These are phyloP conservation scores for Cladorrhinum samala DNA, from an alignment of 495 filamentous ascomycete genomes.

Conservation along the genomic window DNA sequence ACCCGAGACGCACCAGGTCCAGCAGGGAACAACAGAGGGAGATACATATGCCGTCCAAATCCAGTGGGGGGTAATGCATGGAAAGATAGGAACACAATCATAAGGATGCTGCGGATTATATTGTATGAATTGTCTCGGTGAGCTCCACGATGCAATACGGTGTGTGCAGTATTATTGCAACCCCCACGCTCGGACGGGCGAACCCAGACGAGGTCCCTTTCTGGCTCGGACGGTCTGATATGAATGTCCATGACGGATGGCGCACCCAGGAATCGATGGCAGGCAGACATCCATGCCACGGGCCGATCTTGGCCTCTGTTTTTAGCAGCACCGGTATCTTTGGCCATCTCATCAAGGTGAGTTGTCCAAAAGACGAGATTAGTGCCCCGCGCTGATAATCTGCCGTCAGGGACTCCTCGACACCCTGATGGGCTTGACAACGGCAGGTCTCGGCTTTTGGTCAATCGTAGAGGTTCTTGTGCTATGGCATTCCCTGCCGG, in stretches of 20 bases:
- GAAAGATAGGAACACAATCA: background rate
- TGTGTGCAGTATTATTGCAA: background rate
- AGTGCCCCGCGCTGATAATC: background rate
- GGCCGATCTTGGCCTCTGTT: background rate
- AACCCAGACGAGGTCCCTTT: conserved; percentile 5
- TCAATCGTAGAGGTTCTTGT: background rate
- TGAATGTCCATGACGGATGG: conserved; percentile 18
- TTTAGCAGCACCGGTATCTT: background rate
- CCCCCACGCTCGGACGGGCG: conserved; percentile 14
- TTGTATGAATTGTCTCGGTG: too few species aligned
- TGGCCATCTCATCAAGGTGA: background rate
- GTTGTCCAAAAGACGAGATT: background rate
- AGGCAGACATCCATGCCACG: background rate
- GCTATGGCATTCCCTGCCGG: background rate
- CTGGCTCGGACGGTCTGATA: conserved; percentile 16
- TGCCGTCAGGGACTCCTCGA: background rate
- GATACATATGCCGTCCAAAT: conserved; percentile 4
- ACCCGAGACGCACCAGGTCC: conserved; percentile 11
- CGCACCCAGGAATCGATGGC: conserved; percentile 10
- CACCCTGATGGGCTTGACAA: background rate
- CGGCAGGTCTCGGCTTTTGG: too few species aligned
- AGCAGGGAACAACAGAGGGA: background rate
- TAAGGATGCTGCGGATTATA: too few species aligned
- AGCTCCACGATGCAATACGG: background rate
- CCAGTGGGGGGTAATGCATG: background rate